Percentiles rank a stretch among this genome's conserved stretches.
phyloP scores from a whole-genome alignment of 192 early-diverging fungal species.

The Rhizophagus clarus region DNA sequence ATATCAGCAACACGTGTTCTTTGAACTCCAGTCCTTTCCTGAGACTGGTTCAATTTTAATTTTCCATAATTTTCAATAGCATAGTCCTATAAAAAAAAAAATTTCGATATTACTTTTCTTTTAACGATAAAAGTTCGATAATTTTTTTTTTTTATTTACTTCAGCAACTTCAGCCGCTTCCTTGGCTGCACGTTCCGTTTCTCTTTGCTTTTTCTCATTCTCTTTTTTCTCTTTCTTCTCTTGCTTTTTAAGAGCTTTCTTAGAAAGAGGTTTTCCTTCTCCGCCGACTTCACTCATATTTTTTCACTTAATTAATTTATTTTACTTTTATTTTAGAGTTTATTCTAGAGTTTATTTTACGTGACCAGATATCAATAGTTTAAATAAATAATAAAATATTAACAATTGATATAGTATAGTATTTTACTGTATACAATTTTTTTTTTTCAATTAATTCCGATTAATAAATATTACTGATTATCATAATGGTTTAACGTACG shows the following conservation, averaged over 20 bases:
- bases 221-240: constrained; percentile 91
- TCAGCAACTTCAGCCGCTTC: constrained; percentile 68
- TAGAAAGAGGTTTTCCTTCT: constrained; percentile 89
- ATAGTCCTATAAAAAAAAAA: constrained; percentile 57
- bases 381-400: too few species aligned
- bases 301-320: neutral
- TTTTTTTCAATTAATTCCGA: too few species aligned
- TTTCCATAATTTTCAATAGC: constrained; percentile 87
- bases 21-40: constrained; percentile 57
- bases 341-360: too few species aligned
- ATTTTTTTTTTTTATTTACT: constrained; percentile 15
- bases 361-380: too few species aligned
- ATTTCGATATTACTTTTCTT: too few species aligned
- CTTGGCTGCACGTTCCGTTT: constrained; percentile 62
- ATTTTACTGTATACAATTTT: too few species aligned
- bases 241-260: constrained; percentile 92
- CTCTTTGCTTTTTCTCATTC: constrained; percentile 60
- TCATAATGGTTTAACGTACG: too few species aligned
- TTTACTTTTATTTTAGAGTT: too few species aligned
- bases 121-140: neutral
- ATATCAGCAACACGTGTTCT: constrained; percentile 56
- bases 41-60: constrained; percentile 83
- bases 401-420: too few species aligned
- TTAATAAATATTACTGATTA: too few species aligned
- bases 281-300: constrained; percentile 39